phyloP scores from a whole-genome alignment of 495 filamentous ascomycete genomes.

The Penicillium bovifimosum region DNA sequence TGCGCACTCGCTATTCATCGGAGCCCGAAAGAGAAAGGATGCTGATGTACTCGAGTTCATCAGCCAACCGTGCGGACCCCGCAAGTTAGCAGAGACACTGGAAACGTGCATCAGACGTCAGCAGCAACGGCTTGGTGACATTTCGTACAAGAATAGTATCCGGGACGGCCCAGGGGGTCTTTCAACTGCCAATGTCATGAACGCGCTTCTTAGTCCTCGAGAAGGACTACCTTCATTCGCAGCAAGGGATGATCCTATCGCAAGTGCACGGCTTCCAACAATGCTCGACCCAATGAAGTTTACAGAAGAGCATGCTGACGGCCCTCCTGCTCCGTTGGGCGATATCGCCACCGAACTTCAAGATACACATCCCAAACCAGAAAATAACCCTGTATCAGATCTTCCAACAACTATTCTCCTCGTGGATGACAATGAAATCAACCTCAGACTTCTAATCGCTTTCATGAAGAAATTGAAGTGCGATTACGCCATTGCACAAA shows the following conservation, averaged over 20 bases:
- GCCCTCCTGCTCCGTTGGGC: background rate
- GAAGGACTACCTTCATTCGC: background rate
- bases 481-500: conserved; percentile 32
- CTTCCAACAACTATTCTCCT: conserved; percentile 16
- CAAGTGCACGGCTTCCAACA: background rate
- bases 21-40: background rate
- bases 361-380: conserved; percentile 7
- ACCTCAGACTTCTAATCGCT: conserved; percentile 22
- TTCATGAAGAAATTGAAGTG: conserved; percentile 38
- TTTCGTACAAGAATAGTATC: background rate
- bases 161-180: background rate
- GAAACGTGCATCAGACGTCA: conserved; percentile 27
- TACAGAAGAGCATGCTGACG: background rate
- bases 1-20: conserved; percentile 5
- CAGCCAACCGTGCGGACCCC: conserved; percentile 47
- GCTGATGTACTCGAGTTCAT: conserved; percentile 21
- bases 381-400: background rate
- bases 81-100: conserved; percentile 49
- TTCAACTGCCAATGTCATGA: background rate
- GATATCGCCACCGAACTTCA: background rate
- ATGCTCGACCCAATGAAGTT: background rate
- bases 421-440: conserved; percentile 38
- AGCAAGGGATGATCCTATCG: background rate
- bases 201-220: background rate
- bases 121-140: background rate